A percentile compares a stretch with the other conserved stretches of the same genome.
Evolutionary conservation across 768 basidiomycete genomes (phyloP).

Genomic region (Termitomyces titanicus): DNA sequence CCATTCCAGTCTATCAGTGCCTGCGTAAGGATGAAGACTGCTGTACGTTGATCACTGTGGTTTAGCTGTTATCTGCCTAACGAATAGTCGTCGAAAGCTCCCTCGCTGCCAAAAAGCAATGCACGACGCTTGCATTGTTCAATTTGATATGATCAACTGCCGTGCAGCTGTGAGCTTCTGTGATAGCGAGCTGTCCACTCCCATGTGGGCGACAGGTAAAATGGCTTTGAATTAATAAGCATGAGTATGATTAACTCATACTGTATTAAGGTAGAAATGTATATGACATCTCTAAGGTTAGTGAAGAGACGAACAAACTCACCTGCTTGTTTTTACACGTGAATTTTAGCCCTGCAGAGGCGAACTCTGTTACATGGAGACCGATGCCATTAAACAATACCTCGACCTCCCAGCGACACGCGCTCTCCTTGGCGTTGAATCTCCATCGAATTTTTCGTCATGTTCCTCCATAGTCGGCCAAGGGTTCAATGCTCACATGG

Average conservation of each 20-base stretch:
- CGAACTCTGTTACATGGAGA: conserved; percentile 21
- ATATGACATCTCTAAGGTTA: conserved; percentile 21
- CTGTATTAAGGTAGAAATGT: conserved; percentile 17
- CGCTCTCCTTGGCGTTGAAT: conserved; percentile 17
- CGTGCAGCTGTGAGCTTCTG: conserved; percentile 68
- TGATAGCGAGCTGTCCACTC: conserved; percentile 43
- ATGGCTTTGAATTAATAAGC: conserved; percentile 11
- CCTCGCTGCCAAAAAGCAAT: conserved; percentile 64
- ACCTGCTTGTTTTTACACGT: not conserved
- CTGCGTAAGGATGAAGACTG: conserved; percentile 60
- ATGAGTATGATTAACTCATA: not conserved
- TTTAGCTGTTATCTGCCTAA: conserved; percentile 14
- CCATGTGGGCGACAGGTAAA: conserved; percentile 38
- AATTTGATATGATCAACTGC: conserved; percentile 65
- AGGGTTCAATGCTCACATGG: conserved; percentile 53
- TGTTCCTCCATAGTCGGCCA: conserved; percentile 50
- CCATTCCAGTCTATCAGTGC: conserved; percentile 51
- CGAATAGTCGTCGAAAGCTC: conserved; percentile 36
- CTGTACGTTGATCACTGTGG: conserved; percentile 29
- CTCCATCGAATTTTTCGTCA: conserved; percentile 46
- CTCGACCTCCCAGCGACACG: conserved; percentile 18
- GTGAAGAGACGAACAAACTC: not conserved
- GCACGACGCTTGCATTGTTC: conserved; percentile 57
- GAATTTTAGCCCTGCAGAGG: conserved; percentile 17
- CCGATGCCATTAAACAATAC: conserved; percentile 14